Evolutionary conservation across 768 basidiomycete genomes (phyloP), one percentile per base, ranked within the genome.

Genomic region (Chalciporus chontae): DNA sequence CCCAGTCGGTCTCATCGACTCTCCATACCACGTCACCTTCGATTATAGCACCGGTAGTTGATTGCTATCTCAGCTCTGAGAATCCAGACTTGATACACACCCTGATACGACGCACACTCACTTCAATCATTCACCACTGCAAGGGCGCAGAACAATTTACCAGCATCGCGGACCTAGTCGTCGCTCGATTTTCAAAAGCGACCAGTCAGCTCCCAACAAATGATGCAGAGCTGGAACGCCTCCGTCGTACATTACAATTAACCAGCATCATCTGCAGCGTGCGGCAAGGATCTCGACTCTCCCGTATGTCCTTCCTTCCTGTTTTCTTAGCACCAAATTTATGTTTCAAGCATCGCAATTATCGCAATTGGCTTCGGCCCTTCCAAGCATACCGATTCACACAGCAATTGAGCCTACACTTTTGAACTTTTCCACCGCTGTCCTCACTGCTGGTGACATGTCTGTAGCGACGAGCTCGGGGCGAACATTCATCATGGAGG

Each of bases 121-220:
- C 91, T 0, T 84, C 91, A 1, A 69, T 92, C 10, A 81, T 87
- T 17, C 94, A 95, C 61, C 91, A 95, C 58, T 84, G 85, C 65
- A 85, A 85, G 55, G 75, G 74, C 19, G 68, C 85, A 0, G 82
- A 86, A 19, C 77, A 84, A 43, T 91, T 87, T 62, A 62, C 75
- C 5, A 59, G 75, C 0, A 56, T 90, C 2, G 76, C 77, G 2
- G 81, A 87, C 15, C 56, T 79, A 9, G 56, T 91, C 4, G 61
- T 81, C 1, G 62, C 71, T 24, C 67, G 69, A 37, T 71, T 81
- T 48, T 53, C 61, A 13, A 38, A 57, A 1, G 34, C 53, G 14
- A 49, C 52, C 46, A 21, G 38, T 17, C 52, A 47, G n/a, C 5
- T 37, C 0, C 43, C 40, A 3, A 49, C 40, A n/a, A 53, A 29